A percentile compares a stretch with the other conserved stretches of the same genome.
Conservation (phyloP, 2,329 filamentous ascomycete genomes). For the Xylariaceae sp. region DNA sequence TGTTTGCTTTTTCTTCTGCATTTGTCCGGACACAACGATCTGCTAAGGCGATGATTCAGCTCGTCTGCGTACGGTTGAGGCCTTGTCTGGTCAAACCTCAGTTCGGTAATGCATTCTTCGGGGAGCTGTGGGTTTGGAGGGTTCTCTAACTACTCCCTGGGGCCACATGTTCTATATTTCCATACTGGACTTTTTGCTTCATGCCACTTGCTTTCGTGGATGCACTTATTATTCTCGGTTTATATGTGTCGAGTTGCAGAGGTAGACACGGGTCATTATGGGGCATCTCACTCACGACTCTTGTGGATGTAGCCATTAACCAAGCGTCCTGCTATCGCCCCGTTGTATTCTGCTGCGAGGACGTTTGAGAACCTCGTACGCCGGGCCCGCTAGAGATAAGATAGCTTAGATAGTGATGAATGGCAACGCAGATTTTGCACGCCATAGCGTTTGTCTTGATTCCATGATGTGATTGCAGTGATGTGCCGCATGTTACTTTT, state of each 20-base stretch:
- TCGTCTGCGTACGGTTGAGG: conserved; percentile 18
- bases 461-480: too few species aligned
- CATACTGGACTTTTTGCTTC: conserved; percentile 25
- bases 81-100: conserved; percentile 8
- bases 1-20: conserved; percentile 26
- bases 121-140: conserved; percentile 21
- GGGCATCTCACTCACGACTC: conserved; percentile 29
- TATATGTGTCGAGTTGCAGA: conserved; percentile 24
- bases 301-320: conserved; percentile 22
- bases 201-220: conserved; percentile 22
- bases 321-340: conserved; percentile 15
- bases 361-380: too few species aligned
- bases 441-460: too few species aligned
- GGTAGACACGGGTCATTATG: conserved; percentile 14
- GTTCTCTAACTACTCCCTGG: conserved; percentile 8
- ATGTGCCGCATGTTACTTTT: too few species aligned
- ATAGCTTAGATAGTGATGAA: conserved; percentile 27
- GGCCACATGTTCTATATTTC: conserved; percentile 15
- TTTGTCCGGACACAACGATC: too few species aligned
- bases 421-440: conserved; percentile 21
- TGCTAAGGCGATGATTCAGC: conserved; percentile 17
- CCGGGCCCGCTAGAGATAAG: conserved; percentile 10
- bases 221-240: conserved; percentile 21
- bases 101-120: conserved; percentile 16
- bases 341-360: conserved; percentile 6